Conservation (phyloP, 768 basidiomycete species). For the Floccularia luteovirens region DNA sequence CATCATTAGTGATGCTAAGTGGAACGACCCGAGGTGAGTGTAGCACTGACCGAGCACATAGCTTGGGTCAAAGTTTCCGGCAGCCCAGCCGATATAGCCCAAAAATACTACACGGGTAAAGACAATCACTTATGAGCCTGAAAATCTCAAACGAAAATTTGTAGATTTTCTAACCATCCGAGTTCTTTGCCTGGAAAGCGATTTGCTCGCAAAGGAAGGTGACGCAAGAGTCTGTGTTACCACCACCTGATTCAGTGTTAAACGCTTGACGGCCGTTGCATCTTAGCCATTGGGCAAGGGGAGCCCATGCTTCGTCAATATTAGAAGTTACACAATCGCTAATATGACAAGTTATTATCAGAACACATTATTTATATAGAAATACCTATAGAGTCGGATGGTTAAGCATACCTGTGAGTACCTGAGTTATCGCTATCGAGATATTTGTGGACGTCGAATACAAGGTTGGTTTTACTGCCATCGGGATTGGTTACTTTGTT, state of each 20-base stretch:
- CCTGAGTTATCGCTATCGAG: slow-evolving; percentile 44
- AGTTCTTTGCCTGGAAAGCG: slow-evolving; percentile 35
- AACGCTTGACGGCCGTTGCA: slow-evolving; percentile 44
- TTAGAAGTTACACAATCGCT: slow-evolving; percentile 48
- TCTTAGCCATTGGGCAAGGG: slow-evolving; percentile 42
- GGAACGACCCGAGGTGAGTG: background rate
- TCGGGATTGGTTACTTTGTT: slow-evolving; percentile 36
- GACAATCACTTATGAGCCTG: background rate
- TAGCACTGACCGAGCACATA: slow-evolving; percentile 24
- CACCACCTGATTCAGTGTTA: slow-evolving; percentile 57
- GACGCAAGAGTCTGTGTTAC: slow-evolving; percentile 39
- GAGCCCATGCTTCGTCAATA: slow-evolving; percentile 35
- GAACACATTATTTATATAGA: background rate
- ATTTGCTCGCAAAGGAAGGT: slow-evolving; percentile 37
- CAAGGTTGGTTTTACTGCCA: slow-evolving; percentile 32
- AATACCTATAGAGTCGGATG: background rate
- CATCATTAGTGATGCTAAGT: background rate
- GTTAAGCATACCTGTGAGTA: slow-evolving; percentile 13
- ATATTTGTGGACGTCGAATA: slow-evolving; percentile 62
- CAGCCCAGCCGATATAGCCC: slow-evolving; percentile 52
- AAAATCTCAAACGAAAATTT: background rate
- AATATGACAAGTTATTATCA: too few relatives aligned
- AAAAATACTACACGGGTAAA: slow-evolving; percentile 27
- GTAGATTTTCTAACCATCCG: slow-evolving; percentile 29
- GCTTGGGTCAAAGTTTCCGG: slow-evolving; percentile 40